A percentile compares a stretch with the other conserved stretches of the same genome.
phyloP scores from a whole-genome alignment of 2,329 filamentous ascomycete species.

The Pseudogymnoascus verrucosus region DNA sequence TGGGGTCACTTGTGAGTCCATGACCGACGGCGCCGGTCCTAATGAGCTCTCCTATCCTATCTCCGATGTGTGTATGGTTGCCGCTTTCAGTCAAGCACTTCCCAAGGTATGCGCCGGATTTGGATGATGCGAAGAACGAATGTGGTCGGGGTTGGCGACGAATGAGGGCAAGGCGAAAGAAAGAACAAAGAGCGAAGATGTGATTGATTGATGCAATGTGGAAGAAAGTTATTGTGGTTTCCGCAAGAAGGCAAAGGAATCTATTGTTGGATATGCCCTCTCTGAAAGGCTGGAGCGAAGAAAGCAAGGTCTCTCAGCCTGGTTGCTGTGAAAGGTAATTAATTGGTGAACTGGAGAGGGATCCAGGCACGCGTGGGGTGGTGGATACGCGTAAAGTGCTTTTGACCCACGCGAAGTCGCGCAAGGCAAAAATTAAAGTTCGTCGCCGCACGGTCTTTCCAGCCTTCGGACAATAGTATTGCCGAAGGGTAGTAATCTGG shows the following conservation, averaged over 20 bases:
- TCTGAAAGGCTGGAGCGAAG: not conserved
- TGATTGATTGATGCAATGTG: not conserved
- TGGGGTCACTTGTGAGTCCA: not conserved
- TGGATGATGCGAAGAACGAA: not conserved
- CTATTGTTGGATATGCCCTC: not conserved
- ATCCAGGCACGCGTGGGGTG: not conserved
- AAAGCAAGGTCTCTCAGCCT: constrained; percentile 4
- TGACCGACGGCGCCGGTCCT: not conserved
- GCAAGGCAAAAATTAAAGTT: not conserved
- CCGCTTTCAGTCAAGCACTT: not conserved
- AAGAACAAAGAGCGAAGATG: not conserved
- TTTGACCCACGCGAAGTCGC: not conserved
- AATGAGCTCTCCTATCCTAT: not conserved
- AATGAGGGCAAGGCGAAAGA: not conserved
- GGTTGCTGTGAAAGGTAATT: not conserved
- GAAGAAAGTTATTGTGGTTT: not conserved
- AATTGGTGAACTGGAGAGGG: constrained; percentile 4
- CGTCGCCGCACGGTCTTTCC: not conserved
- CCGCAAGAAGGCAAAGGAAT: not conserved
- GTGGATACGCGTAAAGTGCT: not conserved
- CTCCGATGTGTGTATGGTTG: not conserved
- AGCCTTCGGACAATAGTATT: not conserved
- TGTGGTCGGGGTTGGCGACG: not conserved
- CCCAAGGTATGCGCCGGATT: not conserved
- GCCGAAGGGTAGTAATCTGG: not conserved